phyloP scores from a whole-genome alignment of 2,329 filamentous ascomycete genomes.

The Alternaria atra region DNA sequence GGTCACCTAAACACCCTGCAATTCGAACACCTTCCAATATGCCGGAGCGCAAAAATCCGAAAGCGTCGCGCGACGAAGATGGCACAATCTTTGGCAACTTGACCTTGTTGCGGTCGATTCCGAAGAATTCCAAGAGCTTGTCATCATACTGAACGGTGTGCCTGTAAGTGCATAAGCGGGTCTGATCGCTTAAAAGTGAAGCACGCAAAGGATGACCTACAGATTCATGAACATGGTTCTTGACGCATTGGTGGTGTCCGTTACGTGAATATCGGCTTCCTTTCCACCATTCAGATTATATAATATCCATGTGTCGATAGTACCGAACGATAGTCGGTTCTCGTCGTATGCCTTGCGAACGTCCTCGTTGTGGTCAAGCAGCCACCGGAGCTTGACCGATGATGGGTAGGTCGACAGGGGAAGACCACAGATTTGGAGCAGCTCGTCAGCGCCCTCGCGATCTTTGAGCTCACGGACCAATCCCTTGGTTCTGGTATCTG shows the following conservation, averaged over 20 bases:
- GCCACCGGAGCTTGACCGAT: conserved; percentile 84
- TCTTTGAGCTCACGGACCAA: conserved; percentile 80
- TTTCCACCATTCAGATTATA: conserved; percentile 82
- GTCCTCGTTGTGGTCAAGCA: conserved; percentile 74
- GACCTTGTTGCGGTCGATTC: conserved; percentile 75
- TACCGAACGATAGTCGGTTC: conserved; percentile 81
- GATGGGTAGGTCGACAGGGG: conserved; percentile 90
- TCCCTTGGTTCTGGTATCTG: conserved; percentile 80
- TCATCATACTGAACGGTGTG: conserved; percentile 82
- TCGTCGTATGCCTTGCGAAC: conserved; percentile 80
- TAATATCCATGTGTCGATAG: conserved; percentile 87
- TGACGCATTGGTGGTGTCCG: conserved; percentile 87
- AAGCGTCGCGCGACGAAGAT: conserved; percentile 77
- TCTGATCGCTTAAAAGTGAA: conserved; percentile 6
- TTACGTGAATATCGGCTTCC: conserved; percentile 75
- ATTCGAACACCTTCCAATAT: conserved; percentile 75
- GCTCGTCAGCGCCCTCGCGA: conserved; percentile 71
- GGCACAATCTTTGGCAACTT: conserved; percentile 83
- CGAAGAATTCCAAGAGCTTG: conserved; percentile 79
- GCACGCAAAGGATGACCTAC: conserved; percentile 6
- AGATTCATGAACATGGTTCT: conserved; percentile 96
- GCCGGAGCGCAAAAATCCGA: conserved; percentile 72
- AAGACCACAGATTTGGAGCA: conserved; percentile 77
- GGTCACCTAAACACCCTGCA: conserved; percentile 86
- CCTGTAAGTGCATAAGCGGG: conserved; percentile 15